Base-by-base conservation (phyloP, 2,329 filamentous ascomycete genomes). In the Lachnellula cervina region DNA sequence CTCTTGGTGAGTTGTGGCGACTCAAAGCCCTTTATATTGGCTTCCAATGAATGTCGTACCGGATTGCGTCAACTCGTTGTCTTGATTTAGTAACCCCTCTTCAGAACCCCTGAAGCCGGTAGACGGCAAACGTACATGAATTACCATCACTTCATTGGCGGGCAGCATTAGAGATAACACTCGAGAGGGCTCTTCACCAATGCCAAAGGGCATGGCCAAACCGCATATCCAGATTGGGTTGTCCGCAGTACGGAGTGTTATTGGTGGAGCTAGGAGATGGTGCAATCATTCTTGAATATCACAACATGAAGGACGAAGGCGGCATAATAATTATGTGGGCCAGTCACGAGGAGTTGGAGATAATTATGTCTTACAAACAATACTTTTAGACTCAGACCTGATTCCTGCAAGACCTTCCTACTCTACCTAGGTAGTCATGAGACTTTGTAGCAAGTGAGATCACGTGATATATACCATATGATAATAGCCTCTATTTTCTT, bases 261-360 rank as follows among this genome's bases (percentile, higher is more conserved):
- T 52, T 56, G 54, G 54, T 42, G 17, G 47, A 46, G 51, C 51
- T 52, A 49, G 35, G 38, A n/a, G 45, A 57, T 57, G 51, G 52
- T 54, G 55, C 55, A 54, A 54, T 54, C 21, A 48, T 35, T 48
- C 51, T 32, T 38, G 35, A 28, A 47, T 51, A 57, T 57, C 48
- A 44, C 55, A 57, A 57, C 51, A 57, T 48, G n/a, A 28, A 52
- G 34, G n/a, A 38, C 19, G 40, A 37, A 32, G 34, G 28, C 42
- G 28, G 13, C 21, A 32, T 40, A 16, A 38, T 17, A 38, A 25
- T 32, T 32, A 2, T 9, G 28, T 9, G 28, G 28, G 28, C 8
- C 9, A 9, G 28, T 32, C 28, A 32, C 9, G 9, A 13, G 13
- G 9, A 13, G 28, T 32, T 13, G 9, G 28, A 32, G 28, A 32